Evolutionary conservation across 768 basidiomycete species (phyloP).

Genomic region (Hortiboletus campestris): DNA sequence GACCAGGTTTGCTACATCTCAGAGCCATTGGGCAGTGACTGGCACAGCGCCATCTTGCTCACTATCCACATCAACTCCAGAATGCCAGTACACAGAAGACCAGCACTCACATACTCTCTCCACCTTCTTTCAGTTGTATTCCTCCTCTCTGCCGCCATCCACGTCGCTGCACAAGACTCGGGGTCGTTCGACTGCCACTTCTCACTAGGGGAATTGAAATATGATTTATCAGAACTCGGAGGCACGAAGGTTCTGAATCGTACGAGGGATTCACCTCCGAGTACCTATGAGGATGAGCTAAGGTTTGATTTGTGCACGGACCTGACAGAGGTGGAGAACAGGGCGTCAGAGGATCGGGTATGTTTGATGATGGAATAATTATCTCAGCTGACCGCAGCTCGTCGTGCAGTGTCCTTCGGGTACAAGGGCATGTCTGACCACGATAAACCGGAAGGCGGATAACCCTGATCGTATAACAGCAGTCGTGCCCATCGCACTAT

Average conservation of each 20-base stretch:
- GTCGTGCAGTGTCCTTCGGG: conserved; percentile 57
- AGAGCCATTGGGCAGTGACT: background rate
- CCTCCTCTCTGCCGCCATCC: conserved; percentile 21
- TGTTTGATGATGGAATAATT: conserved; percentile 18
- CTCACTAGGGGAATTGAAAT: conserved; percentile 42
- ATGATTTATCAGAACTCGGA: conserved; percentile 57
- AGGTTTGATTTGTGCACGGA: conserved; percentile 69
- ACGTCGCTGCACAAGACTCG: conserved; percentile 37
- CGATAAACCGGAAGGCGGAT: conserved; percentile 57
- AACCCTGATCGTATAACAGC: conserved; percentile 59
- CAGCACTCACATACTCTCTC: background rate
- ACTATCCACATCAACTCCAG: background rate
- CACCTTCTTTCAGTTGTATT: conserved; percentile 14
- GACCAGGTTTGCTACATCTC: background rate
- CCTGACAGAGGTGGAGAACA: conserved; percentile 43
- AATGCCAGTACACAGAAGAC: conserved; percentile 24
- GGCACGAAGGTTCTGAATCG: conserved; percentile 51
- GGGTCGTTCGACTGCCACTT: conserved; percentile 52
- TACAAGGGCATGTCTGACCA: conserved; percentile 73
- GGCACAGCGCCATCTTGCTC: background rate
- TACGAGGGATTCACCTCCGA: conserved; percentile 62
- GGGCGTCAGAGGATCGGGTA: conserved; percentile 68
- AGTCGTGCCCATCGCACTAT: conserved; percentile 72
- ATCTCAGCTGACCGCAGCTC: conserved; percentile 6
- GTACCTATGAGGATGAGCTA: conserved; percentile 54